Conservation (phyloP, 306 rosid species). For the Corylus avellana region DNA sequence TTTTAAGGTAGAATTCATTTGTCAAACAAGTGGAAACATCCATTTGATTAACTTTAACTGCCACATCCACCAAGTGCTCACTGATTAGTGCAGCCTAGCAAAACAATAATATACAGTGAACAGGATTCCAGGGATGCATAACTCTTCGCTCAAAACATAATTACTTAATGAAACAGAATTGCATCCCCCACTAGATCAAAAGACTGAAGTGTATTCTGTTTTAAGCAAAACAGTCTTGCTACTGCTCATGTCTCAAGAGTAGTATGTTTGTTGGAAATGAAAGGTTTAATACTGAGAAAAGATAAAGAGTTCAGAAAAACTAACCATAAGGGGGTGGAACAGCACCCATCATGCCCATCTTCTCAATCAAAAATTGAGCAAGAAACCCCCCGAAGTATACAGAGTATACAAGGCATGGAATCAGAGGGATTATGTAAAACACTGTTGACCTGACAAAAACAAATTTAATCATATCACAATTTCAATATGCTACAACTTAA, state of each 20-base stretch:
- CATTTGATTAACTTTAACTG: not conserved
- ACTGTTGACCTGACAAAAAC: conserved; percentile 65
- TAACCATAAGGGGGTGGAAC: conserved; percentile 90
- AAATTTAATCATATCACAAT: conserved; percentile 20
- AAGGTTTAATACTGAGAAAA: conserved; percentile 1
- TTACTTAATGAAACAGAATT: not conserved
- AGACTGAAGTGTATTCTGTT: not conserved
- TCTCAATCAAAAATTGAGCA: conserved; percentile 81
- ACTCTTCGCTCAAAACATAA: not conserved
- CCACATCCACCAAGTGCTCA: not conserved
- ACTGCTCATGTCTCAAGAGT: not conserved
- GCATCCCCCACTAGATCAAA: not conserved
- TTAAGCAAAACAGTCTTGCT: conserved; percentile 2
- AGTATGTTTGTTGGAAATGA: not conserved
- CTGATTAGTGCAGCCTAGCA: not conserved
- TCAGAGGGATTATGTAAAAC: conserved; percentile 68
- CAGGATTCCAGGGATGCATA: not conserved
- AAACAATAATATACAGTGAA: not conserved
- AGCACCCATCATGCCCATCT: conserved; percentile 99
- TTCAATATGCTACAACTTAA: not conserved
- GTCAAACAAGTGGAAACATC: conserved; percentile 1
- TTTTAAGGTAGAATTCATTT: not conserved
- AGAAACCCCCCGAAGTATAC: conserved; percentile 93
- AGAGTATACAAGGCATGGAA: conserved; percentile 76
- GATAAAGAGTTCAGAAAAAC: conserved; percentile 30